Conservation (phyloP, 2,329 filamentous ascomycete genomes). For the Simplicillium aogashimaense region DNA sequence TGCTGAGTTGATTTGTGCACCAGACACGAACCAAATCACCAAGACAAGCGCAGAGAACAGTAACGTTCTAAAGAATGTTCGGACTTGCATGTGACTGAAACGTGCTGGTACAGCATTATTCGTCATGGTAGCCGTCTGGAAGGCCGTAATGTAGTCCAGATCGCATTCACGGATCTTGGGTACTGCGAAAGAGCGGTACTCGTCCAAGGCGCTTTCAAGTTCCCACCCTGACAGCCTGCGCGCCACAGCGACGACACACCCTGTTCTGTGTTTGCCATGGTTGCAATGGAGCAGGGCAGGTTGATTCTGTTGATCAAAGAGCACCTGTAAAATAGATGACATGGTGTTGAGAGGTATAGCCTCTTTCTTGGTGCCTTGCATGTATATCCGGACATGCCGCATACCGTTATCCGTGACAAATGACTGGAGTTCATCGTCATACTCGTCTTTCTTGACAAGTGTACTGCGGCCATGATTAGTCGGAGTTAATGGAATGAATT, state of each 20-base stretch:
- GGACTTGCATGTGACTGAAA: conserved; percentile 16
- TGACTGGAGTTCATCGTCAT: conserved; percentile 35
- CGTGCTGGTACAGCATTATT: conserved; percentile 6
- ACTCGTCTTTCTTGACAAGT: conserved; percentile 52
- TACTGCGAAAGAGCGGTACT: conserved; percentile 60
- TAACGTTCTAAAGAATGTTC: conserved; percentile 31
- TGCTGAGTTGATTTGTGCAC: conserved; percentile 17
- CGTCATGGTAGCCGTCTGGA: conserved; percentile 27
- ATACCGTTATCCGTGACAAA: conserved; percentile 63
- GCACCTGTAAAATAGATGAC: conserved; percentile 58
- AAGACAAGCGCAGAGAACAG: conserved; percentile 31
- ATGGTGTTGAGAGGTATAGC: conserved; percentile 59
- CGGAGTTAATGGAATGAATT: conserved; percentile 4
- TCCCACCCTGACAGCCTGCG: conserved; percentile 65
- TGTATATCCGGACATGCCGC: conserved; percentile 62
- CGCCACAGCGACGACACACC: conserved; percentile 75
- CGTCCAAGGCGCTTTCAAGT: conserved; percentile 50
- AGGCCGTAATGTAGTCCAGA: conserved; percentile 44
- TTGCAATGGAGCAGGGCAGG: conserved; percentile 88
- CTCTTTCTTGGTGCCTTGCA: conserved; percentile 82
- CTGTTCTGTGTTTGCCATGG: conserved; percentile 87
- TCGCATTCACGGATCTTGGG: conserved; percentile 53
- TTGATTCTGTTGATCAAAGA: conserved; percentile 64
- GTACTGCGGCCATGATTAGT: conserved; percentile 31
- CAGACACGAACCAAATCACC: conserved; percentile 31